Evolutionary conservation across 495 filamentous ascomycete species (phyloP).

Genomic region (Neurospora intermedia): DNA sequence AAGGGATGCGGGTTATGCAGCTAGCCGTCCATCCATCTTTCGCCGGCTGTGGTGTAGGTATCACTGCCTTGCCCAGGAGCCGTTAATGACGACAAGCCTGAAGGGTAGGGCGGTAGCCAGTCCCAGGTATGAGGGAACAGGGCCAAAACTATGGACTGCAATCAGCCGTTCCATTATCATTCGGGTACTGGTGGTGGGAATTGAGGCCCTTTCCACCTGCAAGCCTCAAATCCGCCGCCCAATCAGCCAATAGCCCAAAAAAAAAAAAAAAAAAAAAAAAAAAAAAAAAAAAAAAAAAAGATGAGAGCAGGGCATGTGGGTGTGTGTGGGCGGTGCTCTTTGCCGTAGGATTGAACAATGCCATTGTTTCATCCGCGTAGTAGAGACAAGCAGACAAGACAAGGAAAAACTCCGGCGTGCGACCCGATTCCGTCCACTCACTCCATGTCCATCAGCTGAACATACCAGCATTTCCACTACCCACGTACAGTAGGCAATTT

Average conservation of each 20-base stretch:
- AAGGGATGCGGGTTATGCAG: neutral
- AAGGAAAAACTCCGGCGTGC: neutral
- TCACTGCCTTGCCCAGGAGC: neutral
- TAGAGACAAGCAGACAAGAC: neutral
- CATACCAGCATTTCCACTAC: neutral
- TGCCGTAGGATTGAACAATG: neutral
- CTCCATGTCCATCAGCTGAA: neutral
- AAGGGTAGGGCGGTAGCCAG: neutral
- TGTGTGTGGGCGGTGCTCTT: neutral
- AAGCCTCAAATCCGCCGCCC: neutral
- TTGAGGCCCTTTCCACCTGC: neutral
- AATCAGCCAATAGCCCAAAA: neutral
- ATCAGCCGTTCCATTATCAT: neutral
- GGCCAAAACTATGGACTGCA: neutral
- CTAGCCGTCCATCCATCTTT: neutral
- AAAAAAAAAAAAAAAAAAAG: neutral
- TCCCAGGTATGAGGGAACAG: neutral
- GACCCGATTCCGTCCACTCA: neutral
- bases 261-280: neutral
- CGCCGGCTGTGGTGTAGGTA: neutral
- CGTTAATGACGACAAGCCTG: neutral
- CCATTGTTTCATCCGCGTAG: neutral
- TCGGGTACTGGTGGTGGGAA: neutral
- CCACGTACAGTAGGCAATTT: neutral
- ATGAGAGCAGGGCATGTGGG: neutral